phyloP scores from a whole-genome alignment of 2,329 filamentous ascomycete species.

The Scedosporium boydii region DNA sequence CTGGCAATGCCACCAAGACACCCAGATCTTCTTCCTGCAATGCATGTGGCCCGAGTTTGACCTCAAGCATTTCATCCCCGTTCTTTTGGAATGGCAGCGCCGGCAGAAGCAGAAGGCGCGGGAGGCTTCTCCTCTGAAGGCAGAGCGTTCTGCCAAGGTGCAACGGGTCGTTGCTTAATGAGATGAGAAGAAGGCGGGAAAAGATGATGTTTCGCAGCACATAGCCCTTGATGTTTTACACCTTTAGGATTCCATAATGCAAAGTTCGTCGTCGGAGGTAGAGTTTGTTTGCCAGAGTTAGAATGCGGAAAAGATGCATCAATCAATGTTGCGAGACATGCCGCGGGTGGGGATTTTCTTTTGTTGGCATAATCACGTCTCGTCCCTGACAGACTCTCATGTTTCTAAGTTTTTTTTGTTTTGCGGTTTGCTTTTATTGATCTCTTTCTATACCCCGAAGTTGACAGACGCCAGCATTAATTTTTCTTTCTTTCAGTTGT shows the following conservation, averaged over 20 bases:
- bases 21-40: constrained; percentile 84
- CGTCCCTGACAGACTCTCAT: background rate
- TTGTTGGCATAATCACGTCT: background rate
- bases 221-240: background rate
- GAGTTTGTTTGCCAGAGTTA: background rate
- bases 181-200: background rate
- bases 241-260: background rate
- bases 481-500: background rate
- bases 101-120: constrained; percentile 47
- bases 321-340: background rate
- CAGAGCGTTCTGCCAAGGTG: constrained; percentile 11
- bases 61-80: constrained; percentile 84
- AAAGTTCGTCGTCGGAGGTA: background rate
- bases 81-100: constrained; percentile 84
- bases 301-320: background rate
- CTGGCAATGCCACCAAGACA: constrained; percentile 92
- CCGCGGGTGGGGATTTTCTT: background rate
- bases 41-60: constrained; percentile 96
- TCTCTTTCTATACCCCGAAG: constrained; percentile 1
- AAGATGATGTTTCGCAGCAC: constrained; percentile 3
- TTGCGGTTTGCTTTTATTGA: background rate
- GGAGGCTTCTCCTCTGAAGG: constrained; percentile 34
- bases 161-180: constrained; percentile 5
- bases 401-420: background rate
- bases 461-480: background rate